phyloP scores from a whole-genome alignment of 768 basidiomycete genomes.

The Phlebiopsis gigantea region DNA sequence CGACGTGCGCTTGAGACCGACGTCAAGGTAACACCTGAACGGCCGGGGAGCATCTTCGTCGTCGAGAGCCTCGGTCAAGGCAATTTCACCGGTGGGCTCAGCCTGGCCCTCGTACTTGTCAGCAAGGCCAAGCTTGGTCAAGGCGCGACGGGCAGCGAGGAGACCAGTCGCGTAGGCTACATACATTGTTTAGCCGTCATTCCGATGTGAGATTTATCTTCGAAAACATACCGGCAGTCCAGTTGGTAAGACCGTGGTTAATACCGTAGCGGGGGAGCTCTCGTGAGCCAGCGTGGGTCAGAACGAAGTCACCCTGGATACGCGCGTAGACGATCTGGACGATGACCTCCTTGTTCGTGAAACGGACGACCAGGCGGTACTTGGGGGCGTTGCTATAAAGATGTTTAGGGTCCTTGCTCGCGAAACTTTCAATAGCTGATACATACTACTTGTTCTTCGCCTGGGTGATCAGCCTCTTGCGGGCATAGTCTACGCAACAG shows the following conservation, averaged over 20 bases:
- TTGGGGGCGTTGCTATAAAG: conserved; percentile 81
- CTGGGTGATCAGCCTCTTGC: conserved; percentile 94
- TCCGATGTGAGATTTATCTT: background rate
- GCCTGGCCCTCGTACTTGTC: conserved; percentile 96
- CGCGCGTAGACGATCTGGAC: conserved; percentile 96
- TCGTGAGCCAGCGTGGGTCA: conserved; percentile 80
- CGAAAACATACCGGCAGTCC: conserved; percentile 74
- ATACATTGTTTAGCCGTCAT: background rate
- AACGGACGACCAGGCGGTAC: conserved; percentile 97
- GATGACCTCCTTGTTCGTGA: conserved; percentile 97
- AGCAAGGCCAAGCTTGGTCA: conserved; percentile 91
- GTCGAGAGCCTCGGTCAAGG: conserved; percentile 79
- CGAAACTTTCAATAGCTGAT: background rate
- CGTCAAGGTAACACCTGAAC: conserved; percentile 99
- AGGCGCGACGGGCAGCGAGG: conserved; percentile 88
- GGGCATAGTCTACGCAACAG: conserved; percentile 75
- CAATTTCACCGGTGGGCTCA: conserved; percentile 85
- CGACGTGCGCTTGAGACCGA: conserved; percentile 95
- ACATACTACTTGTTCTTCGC: conserved; percentile 98
- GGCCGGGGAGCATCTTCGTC: conserved; percentile 93
- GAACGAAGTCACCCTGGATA: conserved; percentile 92
- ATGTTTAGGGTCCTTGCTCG: background rate
- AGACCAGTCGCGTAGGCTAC: conserved; percentile 96
- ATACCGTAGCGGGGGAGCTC: conserved; percentile 97
- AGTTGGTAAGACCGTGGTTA: conserved; percentile 97